Conservation (phyloP, 2,329 filamentous ascomycete genomes). For the Ceratocystis papillata region DNA sequence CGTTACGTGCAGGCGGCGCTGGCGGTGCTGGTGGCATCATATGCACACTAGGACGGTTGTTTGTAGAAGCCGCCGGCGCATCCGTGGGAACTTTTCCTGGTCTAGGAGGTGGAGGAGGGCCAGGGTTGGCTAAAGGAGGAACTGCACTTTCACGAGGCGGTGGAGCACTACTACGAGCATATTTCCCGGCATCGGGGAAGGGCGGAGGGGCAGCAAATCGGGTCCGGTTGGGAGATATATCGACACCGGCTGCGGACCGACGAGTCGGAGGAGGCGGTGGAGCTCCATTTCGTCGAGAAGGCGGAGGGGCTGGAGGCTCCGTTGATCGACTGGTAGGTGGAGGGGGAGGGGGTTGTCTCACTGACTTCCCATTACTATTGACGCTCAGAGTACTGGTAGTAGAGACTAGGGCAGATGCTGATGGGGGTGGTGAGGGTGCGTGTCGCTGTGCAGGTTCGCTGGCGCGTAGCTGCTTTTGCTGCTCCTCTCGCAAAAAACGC, state of each 20-base stretch:
- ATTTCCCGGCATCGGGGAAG: conserved; percentile 80
- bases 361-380: conserved; percentile 19
- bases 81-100: conserved; percentile 19
- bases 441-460: conserved; percentile 24
- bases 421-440: conserved; percentile 22
- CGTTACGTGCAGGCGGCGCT: conserved; percentile 19
- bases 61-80: conserved; percentile 25
- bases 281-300: conserved; percentile 35
- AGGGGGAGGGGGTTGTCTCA: conserved; percentile 32
- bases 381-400: conserved; percentile 24
- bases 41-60: conserved; percentile 18
- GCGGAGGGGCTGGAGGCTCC: conserved; percentile 25
- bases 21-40: conserved; percentile 22
- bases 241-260: conserved; percentile 41
- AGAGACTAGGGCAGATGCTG: conserved; percentile 26
- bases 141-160: conserved; percentile 20
- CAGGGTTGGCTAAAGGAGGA: conserved; percentile 20
- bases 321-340: conserved; percentile 29
- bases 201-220: conserved; percentile 79
- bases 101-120: conserved; percentile 22
- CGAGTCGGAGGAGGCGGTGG: conserved; percentile 51
- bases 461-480: conserved; percentile 33
- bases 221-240: conserved; percentile 47
- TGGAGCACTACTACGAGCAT: conserved; percentile 48
- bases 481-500: conserved; percentile 50